Conservation (phyloP, 768 basidiomycete genomes). For the Ramaria sp. region DNA sequence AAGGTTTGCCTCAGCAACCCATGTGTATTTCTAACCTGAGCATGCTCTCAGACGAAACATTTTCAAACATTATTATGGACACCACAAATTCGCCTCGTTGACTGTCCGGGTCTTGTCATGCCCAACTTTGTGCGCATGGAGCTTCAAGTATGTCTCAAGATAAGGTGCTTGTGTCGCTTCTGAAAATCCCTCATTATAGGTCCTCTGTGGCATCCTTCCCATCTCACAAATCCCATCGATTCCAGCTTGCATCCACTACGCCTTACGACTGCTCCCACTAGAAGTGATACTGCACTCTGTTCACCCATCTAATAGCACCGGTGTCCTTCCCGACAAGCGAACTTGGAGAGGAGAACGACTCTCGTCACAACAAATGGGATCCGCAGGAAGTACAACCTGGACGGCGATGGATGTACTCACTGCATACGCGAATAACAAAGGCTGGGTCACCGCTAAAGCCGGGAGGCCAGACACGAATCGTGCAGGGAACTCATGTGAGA, state of each 20-base stretch:
- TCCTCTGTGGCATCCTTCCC: slow-evolving; percentile 58
- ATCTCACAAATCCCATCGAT: slow-evolving; percentile 80
- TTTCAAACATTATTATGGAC: slow-evolving; percentile 93
- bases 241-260: slow-evolving; percentile 69
- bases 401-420: slow-evolving; percentile 80
- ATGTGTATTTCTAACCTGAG: slow-evolving; percentile 20
- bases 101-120: slow-evolving; percentile 93
- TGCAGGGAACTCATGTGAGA: slow-evolving; percentile 82
- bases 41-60: slow-evolving; percentile 63
- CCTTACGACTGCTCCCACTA: slow-evolving; percentile 58
- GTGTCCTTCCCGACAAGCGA: slow-evolving; percentile 47
- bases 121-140: slow-evolving; percentile 78
- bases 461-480: slow-evolving; percentile 82
- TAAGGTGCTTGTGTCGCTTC: slow-evolving; percentile 1
- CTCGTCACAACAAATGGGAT: slow-evolving; percentile 5
- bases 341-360: slow-evolving; percentile 57
- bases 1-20: slow-evolving; percentile 27
- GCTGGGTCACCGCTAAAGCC: slow-evolving; percentile 86
- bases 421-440: slow-evolving; percentile 64
- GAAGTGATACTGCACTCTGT: slow-evolving; percentile 55
- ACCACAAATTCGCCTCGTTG: slow-evolving; percentile 74
- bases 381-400: slow-evolving; percentile 34
- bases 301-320: slow-evolving; percentile 31
- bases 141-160: slow-evolving; percentile 44
- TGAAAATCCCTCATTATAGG: slow-evolving; percentile 25